Conservation (phyloP, 306 rosid genomes). For the Sesbania bispinosa region DNA sequence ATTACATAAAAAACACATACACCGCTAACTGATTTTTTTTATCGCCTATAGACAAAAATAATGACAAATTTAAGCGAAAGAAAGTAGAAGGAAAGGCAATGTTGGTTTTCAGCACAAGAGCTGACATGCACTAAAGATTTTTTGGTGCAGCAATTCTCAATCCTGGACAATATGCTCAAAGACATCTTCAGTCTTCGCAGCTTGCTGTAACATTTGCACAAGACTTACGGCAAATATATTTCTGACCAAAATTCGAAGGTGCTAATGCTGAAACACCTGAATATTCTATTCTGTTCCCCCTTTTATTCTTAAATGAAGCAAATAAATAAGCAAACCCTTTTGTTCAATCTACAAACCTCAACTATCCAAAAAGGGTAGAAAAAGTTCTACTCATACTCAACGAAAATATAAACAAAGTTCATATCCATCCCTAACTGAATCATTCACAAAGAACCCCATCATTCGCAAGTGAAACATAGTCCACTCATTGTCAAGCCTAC, state of each 20-base stretch:
- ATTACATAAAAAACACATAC: constrained; percentile 24
- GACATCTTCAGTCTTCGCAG: neutral
- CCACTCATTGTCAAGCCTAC: constrained; percentile 22
- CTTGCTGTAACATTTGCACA: constrained; percentile 27
- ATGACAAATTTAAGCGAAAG: neutral
- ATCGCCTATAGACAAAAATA: constrained; percentile 11
- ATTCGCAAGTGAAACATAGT: constrained; percentile 15
- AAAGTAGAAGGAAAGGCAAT: neutral
- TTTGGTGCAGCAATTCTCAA: constrained; percentile 8
- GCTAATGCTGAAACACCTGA: constrained; percentile 14
- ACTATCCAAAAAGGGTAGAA: constrained; percentile 21
- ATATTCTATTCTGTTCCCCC: constrained; percentile 20
- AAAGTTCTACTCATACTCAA: constrained; percentile 13
- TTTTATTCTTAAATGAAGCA: constrained; percentile 35
- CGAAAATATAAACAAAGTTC: constrained; percentile 27
- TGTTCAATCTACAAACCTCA: constrained; percentile 31
- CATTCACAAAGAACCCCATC: constrained; percentile 29
- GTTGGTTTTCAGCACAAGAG: constrained; percentile 7
- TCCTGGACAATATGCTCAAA: neutral
- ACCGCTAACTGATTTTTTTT: neutral
- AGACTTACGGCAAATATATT: neutral
- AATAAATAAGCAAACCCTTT: constrained; percentile 36
- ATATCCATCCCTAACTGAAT: constrained; percentile 22
- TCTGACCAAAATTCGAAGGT: constrained; percentile 22
- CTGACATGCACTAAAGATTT: neutral